Conservation (phyloP, 2,329 filamentous ascomycete genomes). For the Alternaria arborescens region DNA sequence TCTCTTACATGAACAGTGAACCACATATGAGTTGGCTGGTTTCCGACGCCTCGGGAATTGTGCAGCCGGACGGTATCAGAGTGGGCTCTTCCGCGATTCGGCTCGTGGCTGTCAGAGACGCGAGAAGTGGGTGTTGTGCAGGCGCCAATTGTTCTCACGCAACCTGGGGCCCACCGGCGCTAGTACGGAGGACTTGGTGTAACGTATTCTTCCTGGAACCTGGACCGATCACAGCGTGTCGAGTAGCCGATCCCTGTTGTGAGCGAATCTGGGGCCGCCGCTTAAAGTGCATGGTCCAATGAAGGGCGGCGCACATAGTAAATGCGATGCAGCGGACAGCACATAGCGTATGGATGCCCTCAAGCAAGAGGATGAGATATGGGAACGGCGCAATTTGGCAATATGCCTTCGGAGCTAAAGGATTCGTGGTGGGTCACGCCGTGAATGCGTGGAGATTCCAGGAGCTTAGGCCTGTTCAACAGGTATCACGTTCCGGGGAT, state of each 20-base stretch:
- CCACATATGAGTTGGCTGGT: constrained; percentile 7
- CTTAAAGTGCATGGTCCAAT: constrained; percentile 33
- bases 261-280: constrained; percentile 26
- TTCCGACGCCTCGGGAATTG: constrained; percentile 21
- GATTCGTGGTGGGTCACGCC: not conserved
- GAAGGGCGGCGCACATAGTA: constrained; percentile 7
- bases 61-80: constrained; percentile 4
- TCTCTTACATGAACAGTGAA: constrained; percentile 22
- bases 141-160: constrained; percentile 19
- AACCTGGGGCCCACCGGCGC: constrained; percentile 21
- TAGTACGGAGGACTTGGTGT: constrained; percentile 30
- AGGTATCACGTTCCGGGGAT: constrained; percentile 18
- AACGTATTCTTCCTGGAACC: constrained; percentile 25
- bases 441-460: constrained; percentile 22
- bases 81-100: constrained; percentile 5
- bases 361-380: not conserved
- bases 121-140: constrained; percentile 21
- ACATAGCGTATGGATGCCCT: not conserved
- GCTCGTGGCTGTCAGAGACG: constrained; percentile 22
- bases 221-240: constrained; percentile 25
- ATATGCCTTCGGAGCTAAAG: not conserved
- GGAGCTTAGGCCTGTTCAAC: constrained; percentile 20
- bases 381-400: not conserved
- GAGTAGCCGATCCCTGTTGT: constrained; percentile 32
- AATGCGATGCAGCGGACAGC: constrained; percentile 13